Evolutionary conservation across 306 rosid genomes (phyloP), one percentile per base, ranked within the genome.

Genomic region (Echinosophora koreensis): DNA sequence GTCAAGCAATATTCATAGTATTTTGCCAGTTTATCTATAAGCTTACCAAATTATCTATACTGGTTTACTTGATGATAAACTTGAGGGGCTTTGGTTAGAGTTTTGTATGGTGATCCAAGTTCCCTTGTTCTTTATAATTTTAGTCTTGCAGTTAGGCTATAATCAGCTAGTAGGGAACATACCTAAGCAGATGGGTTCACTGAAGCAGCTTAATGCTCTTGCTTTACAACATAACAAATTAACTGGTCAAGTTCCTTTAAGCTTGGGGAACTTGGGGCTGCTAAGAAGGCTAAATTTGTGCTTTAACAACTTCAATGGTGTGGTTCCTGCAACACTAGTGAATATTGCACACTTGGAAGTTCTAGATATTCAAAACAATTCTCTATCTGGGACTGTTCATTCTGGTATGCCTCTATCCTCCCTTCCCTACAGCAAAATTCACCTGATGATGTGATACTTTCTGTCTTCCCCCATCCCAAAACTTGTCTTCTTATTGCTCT

Each of bases 71-170:
- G 18, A 27, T 44, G n/a, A 52, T 6, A 14, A 62, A 44, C 4
- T 63, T n/a, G 28, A 44, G 70, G 42, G 70, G 52, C 14, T 42
- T 72, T 70, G 11, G 37, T 70, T 70, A 32, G 17, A 34, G 51
- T 66, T 42, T 15, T 68, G 38, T 44, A 32, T 67, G 56, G 61
- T 79, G 79, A 84, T 56, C 66, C 51, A 51, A 9, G 35, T 83
- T 79, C 32, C 16, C 17, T 47, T 28, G 56, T 41, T 65, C 22
- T 69, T 5, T 12, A 15, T 67, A 15, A 73, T 57, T 75, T 66
- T 49, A 93, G 98, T 87, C 64, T 18, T 93, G 41, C 98, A 93
- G 87, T 79, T 93, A 70, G 90, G 98, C 55, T 87, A 85, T 77
- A 93, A 93, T 79, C 87, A 83, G 82, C 83, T 93, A 67, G 93